phyloP scores from a whole-genome alignment of 2,329 filamentous ascomycete species.

The Aspergillus cejpii region DNA sequence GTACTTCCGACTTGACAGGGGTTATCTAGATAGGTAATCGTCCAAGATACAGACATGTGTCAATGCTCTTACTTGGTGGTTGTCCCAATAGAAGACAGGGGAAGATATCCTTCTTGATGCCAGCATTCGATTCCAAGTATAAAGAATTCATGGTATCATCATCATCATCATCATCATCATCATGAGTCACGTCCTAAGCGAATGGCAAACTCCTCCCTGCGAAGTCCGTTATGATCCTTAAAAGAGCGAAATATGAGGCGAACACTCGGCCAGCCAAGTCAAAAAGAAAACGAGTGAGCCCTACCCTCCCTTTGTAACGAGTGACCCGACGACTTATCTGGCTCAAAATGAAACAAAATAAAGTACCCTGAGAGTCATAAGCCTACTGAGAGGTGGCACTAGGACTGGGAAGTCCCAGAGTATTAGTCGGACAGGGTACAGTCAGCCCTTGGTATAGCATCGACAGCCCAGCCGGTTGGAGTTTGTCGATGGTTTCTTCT shows the following conservation, averaged over 20 bases:
- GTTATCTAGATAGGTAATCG: too few species aligned
- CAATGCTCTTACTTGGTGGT: neutral
- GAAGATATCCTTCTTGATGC: neutral
- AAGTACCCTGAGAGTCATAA: neutral
- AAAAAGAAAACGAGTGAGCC: neutral
- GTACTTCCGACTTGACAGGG: neutral
- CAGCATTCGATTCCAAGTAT: neutral
- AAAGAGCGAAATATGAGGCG: neutral
- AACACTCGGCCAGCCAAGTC: neutral
- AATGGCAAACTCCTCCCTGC: neutral
- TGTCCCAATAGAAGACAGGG: neutral
- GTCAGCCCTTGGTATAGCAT: slow-evolving; percentile 26
- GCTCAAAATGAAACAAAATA: neutral
- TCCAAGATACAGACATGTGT: too few species aligned
- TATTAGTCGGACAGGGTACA: slow-evolving; percentile 26
- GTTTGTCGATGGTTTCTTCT: slow-evolving; percentile 28
- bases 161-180: neutral
- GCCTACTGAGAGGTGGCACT: slow-evolving; percentile 2
- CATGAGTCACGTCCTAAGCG: neutral
- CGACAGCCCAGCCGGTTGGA: slow-evolving; percentile 31
- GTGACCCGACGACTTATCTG: neutral
- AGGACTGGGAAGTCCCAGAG: slow-evolving; percentile 12
- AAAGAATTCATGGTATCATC: neutral
- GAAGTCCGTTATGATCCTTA: neutral
- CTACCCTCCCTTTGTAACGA: neutral